Conservation (phyloP, 208 protist species). For the Leishmania major region DNA sequence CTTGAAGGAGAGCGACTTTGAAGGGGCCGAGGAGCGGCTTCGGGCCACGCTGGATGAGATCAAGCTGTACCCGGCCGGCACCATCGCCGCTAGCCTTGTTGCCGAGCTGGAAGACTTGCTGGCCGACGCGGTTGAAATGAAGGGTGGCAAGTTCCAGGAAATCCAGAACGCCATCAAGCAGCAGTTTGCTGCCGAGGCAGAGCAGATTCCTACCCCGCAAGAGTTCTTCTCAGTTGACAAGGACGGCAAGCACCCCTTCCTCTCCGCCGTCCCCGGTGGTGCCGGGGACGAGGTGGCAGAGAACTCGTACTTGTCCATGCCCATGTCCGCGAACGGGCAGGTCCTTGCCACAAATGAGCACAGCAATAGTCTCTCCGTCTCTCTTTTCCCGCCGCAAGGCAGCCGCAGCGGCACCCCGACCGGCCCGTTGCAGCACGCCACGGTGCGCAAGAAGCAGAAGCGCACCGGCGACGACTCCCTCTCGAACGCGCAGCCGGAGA, state of each 20-base stretch:
- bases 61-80: constrained; percentile 49
- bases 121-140: constrained; percentile 84
- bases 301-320: constrained; percentile 75
- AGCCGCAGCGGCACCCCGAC: constrained; percentile 39
- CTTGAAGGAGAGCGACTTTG: constrained; percentile 85
- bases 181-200: constrained; percentile 68
- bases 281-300: constrained; percentile 35
- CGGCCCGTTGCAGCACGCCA: constrained; percentile 53
- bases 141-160: constrained; percentile 65
- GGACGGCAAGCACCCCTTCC: constrained; percentile 57
- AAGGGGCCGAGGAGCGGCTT: constrained; percentile 78
- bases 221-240: constrained; percentile 62
- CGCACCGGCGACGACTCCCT: constrained; percentile 19
- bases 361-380: constrained; percentile 80
- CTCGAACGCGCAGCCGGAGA: constrained; percentile 30
- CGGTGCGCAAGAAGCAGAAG: constrained; percentile 81
- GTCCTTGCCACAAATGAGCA: constrained; percentile 48
- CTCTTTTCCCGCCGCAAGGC: constrained; percentile 75
- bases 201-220: constrained; percentile 57
- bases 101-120: constrained; percentile 71
- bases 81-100: constrained; percentile 55
- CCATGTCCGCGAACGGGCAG: constrained; percentile 56
- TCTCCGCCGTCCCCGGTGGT: constrained; percentile 61
- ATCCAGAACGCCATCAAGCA: constrained; percentile 71
- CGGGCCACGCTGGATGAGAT: constrained; percentile 62